Percentiles rank a stretch among this genome's conserved stretches.
phyloP scores from a whole-genome alignment of 805 yeast genomes.

The Lachancea mirantina region DNA sequence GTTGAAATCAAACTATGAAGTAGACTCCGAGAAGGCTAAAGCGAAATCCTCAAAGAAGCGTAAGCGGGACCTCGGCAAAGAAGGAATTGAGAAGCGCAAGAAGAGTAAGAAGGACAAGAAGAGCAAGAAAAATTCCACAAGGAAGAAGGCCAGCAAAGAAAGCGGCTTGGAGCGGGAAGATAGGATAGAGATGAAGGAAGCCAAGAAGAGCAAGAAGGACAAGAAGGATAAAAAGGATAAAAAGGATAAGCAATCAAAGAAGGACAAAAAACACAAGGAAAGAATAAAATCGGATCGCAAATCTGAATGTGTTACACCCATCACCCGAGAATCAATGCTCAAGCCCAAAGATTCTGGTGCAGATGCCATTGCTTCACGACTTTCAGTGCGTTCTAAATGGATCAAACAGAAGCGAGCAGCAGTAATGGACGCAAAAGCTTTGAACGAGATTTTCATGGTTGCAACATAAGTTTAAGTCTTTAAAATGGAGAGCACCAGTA shows the following conservation, averaged over 20 bases:
- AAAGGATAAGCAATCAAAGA: conserved; percentile 26
- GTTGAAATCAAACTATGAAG: conserved; percentile 26
- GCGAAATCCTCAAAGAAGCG: conserved; percentile 29
- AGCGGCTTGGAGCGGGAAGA: conserved; percentile 23
- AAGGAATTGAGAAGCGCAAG: conserved; percentile 19
- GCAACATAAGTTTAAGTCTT: conserved; percentile 37
- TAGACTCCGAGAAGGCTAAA: too few species aligned
- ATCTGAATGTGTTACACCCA: conserved; percentile 10
- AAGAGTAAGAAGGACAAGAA: conserved; percentile 24
- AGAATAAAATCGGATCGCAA: conserved; percentile 15
- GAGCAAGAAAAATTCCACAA: conserved; percentile 22
- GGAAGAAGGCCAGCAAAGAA: conserved; percentile 23
- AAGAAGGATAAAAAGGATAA: conserved; percentile 28
- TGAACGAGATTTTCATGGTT: conserved; percentile 91
- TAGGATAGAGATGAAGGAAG: conserved; percentile 20
- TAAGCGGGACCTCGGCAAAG: conserved; percentile 26
- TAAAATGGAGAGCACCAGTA: too few species aligned
- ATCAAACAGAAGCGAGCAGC: conserved; percentile 88
- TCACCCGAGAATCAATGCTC: conserved; percentile 38
- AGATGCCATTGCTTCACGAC: conserved; percentile 41
- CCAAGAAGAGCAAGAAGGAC: conserved; percentile 12
- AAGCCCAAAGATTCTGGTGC: conserved; percentile 29
- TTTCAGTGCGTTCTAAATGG: conserved; percentile 78
- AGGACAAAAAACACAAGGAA: conserved; percentile 25
- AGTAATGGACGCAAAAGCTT: conserved; percentile 78